Conservation (phyloP, 2,329 filamentous ascomycete genomes). For the Hypoxylon sp. region DNA sequence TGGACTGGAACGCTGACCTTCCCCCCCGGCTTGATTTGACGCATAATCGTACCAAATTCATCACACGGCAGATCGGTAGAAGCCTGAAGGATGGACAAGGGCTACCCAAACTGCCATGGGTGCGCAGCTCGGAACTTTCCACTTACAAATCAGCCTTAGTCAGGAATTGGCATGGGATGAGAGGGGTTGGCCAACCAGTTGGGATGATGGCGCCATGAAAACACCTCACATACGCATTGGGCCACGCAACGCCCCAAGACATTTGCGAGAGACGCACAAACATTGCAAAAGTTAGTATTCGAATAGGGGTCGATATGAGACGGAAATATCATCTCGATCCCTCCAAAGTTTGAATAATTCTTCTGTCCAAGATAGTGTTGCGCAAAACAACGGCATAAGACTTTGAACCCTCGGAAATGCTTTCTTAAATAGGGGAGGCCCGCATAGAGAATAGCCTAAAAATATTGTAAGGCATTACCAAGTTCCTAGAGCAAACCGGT, state of each 20-base stretch:
- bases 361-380: constrained; percentile 12
- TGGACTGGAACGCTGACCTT: constrained; percentile 24
- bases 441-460: constrained; percentile 41
- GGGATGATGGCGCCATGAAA: constrained; percentile 26
- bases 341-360: constrained; percentile 10
- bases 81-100: constrained; percentile 30
- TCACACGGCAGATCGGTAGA: constrained; percentile 44
- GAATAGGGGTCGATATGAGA: constrained; percentile 21
- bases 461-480: constrained; percentile 3
- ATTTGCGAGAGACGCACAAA: constrained; percentile 23
- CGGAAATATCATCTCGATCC: constrained; percentile 13
- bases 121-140: constrained; percentile 32
- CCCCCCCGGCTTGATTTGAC: constrained; percentile 34
- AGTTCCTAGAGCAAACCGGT: constrained; percentile 10
- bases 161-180: constrained; percentile 13
- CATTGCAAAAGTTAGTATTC: constrained; percentile 22
- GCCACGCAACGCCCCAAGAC: constrained; percentile 20
- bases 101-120: constrained; percentile 18
- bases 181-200: constrained; percentile 18
- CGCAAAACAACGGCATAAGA: constrained; percentile 12
- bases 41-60: constrained; percentile 37
- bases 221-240: constrained; percentile 21
- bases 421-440: constrained; percentile 21
- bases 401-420: constrained; percentile 6
- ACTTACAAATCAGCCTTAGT: constrained; percentile 29